Base-by-base conservation (phyloP, 805 yeast genomes). In the Cyberlindnera euphorbiae region DNA sequence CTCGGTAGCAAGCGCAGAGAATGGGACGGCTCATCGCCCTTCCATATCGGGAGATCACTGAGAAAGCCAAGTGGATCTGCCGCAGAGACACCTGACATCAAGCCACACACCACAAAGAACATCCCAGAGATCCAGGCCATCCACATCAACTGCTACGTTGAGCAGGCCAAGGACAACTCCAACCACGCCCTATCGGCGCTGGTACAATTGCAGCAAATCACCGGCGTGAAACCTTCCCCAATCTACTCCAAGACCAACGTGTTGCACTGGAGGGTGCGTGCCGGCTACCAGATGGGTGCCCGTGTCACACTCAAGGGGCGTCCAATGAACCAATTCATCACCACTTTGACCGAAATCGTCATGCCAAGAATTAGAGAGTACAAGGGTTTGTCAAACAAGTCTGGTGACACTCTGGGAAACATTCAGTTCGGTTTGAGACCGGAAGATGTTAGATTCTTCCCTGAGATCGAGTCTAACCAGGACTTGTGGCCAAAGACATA, bases 341-440 rank as follows among this genome's bases (percentile, higher is more conserved):
- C 83, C 6, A 90, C 97, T 1, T 65, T 93, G 50, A 79, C 95
- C 2, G 98, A 93, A 63, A 66, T 94, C 45, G 97, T 93, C 14
- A 71, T 93, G 50, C 98, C 99, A 31, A 77, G 96, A 61, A 77
- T 89, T 39, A 81, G 95, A 72, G 86, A 87, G 33, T 93, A 84
- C 62, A 66, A 68, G 46, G 97, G 97, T 33, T 68, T 93, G 34
- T 73, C 77, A 22, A 77, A 77, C 61, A 68, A 73, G 30, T 66
- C 88, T 4, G 98, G 97, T 42, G 97, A 89, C 60, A 69, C 73
- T 36, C 73, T 70, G 52, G 99, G 98, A 40, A 84, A 86, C 58
- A 73, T 94, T 40, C 73, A 93, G 8, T 79, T 93, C 55, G 96
- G 96, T 30, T 62, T 93, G 49, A 75, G 74, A 27, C 77, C 85